Evolutionary conservation across 2,329 filamentous ascomycete genomes (phyloP).

Genomic region (Aureobasidium subglaciale): DNA sequence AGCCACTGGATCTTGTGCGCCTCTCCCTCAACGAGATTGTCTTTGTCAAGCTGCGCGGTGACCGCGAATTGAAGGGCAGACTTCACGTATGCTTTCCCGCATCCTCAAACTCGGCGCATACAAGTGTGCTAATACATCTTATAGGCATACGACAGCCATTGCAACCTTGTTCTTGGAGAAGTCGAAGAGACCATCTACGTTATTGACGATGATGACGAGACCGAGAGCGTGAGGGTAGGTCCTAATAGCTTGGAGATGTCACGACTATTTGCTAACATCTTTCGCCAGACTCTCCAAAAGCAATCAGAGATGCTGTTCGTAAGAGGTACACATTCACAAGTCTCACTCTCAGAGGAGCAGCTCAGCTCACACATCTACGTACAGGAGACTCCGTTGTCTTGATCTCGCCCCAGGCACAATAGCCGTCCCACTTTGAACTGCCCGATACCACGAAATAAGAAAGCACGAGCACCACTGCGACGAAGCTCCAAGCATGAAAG

Average conservation of each 20-base stretch:
- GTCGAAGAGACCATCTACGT: slow-evolving; percentile 96
- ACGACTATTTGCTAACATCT: slow-evolving; percentile 4
- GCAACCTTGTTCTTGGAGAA: slow-evolving; percentile 91
- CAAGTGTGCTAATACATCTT: neutral
- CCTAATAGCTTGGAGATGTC: neutral
- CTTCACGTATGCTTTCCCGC: slow-evolving; percentile 61
- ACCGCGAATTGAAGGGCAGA: slow-evolving; percentile 89
- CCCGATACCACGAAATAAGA: neutral
- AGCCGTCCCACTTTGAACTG: neutral
- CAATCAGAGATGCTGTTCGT: slow-evolving; percentile 99
- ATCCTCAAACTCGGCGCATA: neutral
- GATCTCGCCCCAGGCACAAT: slow-evolving; percentile 36
- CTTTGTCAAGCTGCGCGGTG: slow-evolving; percentile 92
- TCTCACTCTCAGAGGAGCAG: neutral
- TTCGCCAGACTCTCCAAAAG: slow-evolving; percentile 77
- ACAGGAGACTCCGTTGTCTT: slow-evolving; percentile 45
- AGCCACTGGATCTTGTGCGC: slow-evolving; percentile 92
- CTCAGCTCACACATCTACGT: neutral
- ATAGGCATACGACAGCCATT: slow-evolving; percentile 96
- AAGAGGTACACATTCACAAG: slow-evolving; percentile 57
- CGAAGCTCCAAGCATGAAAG: neutral
- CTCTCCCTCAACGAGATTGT: slow-evolving; percentile 92
- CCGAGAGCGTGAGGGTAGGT: slow-evolving; percentile 56
- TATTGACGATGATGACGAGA: slow-evolving; percentile 78
- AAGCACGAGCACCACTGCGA: neutral